Conservation (phyloP, 2,329 filamentous ascomycete species). For the Claviceps digitariae region DNA sequence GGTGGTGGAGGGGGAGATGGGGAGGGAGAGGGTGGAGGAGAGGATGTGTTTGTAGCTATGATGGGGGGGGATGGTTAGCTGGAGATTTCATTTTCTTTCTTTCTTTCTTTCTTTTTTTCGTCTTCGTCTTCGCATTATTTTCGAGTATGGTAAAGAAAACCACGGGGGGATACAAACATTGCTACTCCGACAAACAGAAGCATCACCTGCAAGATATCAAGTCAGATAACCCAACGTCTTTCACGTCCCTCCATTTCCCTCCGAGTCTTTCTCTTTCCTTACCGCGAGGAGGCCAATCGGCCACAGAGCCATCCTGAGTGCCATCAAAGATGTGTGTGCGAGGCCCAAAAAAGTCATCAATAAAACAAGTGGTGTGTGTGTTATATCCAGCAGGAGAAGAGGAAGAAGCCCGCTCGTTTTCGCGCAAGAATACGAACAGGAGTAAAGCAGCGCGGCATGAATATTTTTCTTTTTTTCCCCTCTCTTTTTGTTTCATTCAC, state of each 20-base stretch:
- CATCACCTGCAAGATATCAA: not conserved
- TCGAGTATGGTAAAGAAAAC: too few species aligned
- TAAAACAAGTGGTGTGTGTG: too few species aligned
- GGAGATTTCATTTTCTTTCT: not conserved
- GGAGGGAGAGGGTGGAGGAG: conserved; percentile 2
- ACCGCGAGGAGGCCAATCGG: not conserved
- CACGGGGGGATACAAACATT: not conserved
- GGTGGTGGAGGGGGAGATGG: conserved; percentile 1
- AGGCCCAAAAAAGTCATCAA: too few species aligned
- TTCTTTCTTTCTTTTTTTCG: not conserved
- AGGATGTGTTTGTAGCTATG: conserved; percentile 2
- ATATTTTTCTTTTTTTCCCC: too few species aligned
- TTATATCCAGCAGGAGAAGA: not conserved
- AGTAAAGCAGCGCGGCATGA: too few species aligned
- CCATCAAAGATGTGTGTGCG: not conserved
- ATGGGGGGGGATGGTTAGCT: too few species aligned
- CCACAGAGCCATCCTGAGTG: not conserved
- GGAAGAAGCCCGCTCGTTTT: not conserved
- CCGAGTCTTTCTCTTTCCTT: not conserved
- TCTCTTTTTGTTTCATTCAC: too few species aligned
- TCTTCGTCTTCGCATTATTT: not conserved
- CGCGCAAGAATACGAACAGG: not conserved
- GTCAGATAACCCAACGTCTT: not conserved
- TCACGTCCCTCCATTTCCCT: not conserved
- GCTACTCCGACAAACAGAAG: not conserved